Evolutionary conservation across 495 filamentous ascomycete species (phyloP).

Genomic region (Astrothelium subdiscretum): DNA sequence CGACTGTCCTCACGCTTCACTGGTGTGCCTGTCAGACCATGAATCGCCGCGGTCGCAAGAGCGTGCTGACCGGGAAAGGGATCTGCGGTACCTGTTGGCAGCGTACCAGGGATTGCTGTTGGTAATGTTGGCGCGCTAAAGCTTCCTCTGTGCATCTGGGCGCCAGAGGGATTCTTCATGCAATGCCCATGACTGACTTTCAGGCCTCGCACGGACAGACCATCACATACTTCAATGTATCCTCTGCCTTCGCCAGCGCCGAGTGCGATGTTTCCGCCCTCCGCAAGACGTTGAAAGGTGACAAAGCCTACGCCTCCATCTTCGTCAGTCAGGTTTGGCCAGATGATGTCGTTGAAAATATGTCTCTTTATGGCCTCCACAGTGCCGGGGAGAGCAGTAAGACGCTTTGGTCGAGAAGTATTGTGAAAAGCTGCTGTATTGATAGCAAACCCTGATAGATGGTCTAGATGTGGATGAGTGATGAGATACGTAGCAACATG

Average conservation of each 20-base stretch:
- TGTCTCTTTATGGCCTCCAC: constrained; percentile 82
- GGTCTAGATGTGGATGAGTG: constrained; percentile 90
- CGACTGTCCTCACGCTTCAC: not conserved
- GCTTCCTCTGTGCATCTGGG: not conserved
- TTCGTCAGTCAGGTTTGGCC: constrained; percentile 95
- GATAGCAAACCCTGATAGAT: constrained; percentile 80
- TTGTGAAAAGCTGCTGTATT: constrained; percentile 75
- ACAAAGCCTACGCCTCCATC: constrained; percentile 86
- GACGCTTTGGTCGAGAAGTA: constrained; percentile 61
- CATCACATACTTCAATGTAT: constrained; percentile 76
- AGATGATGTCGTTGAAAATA: constrained; percentile 95
- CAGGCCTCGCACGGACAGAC: constrained; percentile 65
- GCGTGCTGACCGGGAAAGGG: not conserved
- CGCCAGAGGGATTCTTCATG: constrained; percentile 48
- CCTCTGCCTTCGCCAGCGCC: constrained; percentile 63
- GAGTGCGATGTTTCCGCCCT: constrained; percentile 73
- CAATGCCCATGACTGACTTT: constrained; percentile 80
- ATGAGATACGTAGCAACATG: constrained; percentile 81
- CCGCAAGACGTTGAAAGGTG: constrained; percentile 76
- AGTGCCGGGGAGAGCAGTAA: constrained; percentile 75
- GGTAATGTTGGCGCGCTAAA: not conserved
- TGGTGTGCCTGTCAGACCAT: not conserved
- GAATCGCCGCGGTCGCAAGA: not conserved
- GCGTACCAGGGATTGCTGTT: not conserved
- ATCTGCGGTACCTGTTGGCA: not conserved